A percentile compares a stretch with the other conserved stretches of the same genome.
These are phyloP conservation scores for Quercus rubra DNA, from an alignment of 306 rosid genomes.

Conservation along the genomic window DNA sequence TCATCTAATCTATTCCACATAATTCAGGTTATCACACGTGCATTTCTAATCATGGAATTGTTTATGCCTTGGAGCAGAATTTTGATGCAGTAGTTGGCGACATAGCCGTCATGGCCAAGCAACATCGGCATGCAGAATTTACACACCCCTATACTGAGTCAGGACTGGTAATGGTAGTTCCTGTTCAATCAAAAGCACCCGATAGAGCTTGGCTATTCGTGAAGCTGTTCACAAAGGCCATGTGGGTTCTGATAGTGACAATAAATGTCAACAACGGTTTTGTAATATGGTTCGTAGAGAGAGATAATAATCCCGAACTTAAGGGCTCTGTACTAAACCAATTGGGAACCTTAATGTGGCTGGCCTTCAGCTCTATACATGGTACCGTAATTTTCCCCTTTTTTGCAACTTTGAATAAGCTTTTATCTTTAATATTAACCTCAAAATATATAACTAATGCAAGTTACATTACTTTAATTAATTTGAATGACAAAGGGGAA, in stretches of 20 bases:
- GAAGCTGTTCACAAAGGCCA: slow-evolving; percentile 38
- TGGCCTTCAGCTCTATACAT: slow-evolving; percentile 36
- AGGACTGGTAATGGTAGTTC: slow-evolving; percentile 46
- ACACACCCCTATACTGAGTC: slow-evolving; percentile 42
- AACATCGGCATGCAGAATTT: slow-evolving; percentile 36
- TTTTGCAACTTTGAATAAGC: too few relatives aligned
- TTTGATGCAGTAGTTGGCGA: slow-evolving; percentile 54
- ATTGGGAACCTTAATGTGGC: slow-evolving; percentile 35
- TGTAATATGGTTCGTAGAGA: slow-evolving; percentile 47
- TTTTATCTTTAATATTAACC: too few relatives aligned
- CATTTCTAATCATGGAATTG: neutral
- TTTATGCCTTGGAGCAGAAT: slow-evolving; percentile 17
- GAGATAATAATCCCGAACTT: slow-evolving; percentile 21
- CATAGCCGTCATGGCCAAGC: slow-evolving; percentile 22
- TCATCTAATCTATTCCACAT: too few relatives aligned
- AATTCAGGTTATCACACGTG: too few relatives aligned
- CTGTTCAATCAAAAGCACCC: slow-evolving; percentile 17
- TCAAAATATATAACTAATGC: neutral
- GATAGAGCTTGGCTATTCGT: slow-evolving; percentile 31
- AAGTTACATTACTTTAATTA: neutral
- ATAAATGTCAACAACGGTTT: slow-evolving; percentile 39
- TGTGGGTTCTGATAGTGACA: slow-evolving; percentile 39
- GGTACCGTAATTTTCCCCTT: slow-evolving; percentile 24
- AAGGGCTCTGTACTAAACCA: slow-evolving; percentile 36
- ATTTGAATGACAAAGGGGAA: slow-evolving; percentile 20